These are phyloP conservation scores for Globisporangium radiosum DNA, from an alignment of 352 stramenopile species.

Conservation along the genomic window DNA sequence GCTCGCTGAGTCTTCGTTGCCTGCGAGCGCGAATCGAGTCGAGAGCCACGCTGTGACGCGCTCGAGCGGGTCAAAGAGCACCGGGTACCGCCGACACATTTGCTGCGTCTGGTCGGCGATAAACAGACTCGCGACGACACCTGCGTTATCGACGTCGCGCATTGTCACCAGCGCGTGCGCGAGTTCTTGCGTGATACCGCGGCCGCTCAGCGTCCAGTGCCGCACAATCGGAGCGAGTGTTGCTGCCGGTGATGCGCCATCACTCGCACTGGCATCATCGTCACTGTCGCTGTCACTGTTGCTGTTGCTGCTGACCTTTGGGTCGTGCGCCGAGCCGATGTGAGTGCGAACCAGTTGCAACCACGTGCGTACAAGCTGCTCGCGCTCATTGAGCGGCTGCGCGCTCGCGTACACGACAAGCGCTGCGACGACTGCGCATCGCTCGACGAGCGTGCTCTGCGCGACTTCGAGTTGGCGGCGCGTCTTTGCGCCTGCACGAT, in stretches of 20 bases:
- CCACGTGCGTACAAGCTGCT: conserved; percentile 19
- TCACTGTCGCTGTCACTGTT: not conserved
- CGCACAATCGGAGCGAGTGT: not conserved
- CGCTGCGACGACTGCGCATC: conserved; percentile 30
- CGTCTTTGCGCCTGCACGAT: conserved; percentile 17
- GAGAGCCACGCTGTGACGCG: conserved; percentile 32
- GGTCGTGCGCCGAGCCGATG: not conserved
- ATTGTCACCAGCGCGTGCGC: conserved; percentile 25
- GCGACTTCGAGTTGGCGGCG: conserved; percentile 16
- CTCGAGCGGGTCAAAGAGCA: conserved; percentile 48
- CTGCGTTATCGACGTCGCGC: conserved; percentile 9
- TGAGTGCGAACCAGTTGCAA: conserved; percentile 9
- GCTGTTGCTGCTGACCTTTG: not conserved
- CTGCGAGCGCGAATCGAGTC: conserved; percentile 13
- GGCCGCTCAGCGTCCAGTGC: conserved; percentile 25
- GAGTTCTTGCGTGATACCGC: conserved; percentile 20
- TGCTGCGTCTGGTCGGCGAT: conserved; percentile 40
- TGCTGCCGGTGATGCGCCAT: not conserved
- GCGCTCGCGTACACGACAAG: conserved; percentile 25
- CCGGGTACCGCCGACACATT: conserved; percentile 35
- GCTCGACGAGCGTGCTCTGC: conserved; percentile 22
- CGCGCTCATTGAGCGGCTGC: conserved; percentile 16
- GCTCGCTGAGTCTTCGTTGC: conserved; percentile 1
- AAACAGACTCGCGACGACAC: conserved; percentile 38
- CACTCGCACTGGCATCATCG: conserved; percentile 3